Percentiles rank a stretch among this genome's conserved stretches.
These are phyloP conservation scores for Thalassiosira exigua DNA, from an alignment of 352 stramenopile genomes.

Conservation along the genomic window DNA sequence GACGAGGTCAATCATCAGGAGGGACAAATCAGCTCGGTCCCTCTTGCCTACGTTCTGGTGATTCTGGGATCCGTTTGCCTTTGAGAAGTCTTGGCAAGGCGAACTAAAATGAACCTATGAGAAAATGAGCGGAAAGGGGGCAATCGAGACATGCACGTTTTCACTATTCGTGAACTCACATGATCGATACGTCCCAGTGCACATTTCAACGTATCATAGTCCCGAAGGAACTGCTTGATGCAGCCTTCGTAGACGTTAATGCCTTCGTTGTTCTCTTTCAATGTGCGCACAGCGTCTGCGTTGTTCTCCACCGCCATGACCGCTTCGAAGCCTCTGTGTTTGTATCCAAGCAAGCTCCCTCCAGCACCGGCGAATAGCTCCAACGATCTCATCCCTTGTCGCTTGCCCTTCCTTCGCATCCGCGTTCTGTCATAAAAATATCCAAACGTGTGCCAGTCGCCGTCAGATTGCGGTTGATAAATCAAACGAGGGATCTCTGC, in stretches of 20 bases:
- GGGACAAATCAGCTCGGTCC: conserved; percentile 46
- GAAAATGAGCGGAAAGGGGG: too few species aligned
- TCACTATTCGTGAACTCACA: too few species aligned
- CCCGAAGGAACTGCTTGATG: conserved; percentile 16
- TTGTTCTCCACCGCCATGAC: conserved; percentile 50
- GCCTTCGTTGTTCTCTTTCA: conserved; percentile 20
- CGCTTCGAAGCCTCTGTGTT: conserved; percentile 40
- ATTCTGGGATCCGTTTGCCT: conserved; percentile 41
- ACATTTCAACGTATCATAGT: conserved; percentile 27
- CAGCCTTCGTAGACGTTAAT: conserved; percentile 5
- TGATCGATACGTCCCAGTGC: conserved; percentile 46
- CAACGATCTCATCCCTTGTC: conserved; percentile 24
- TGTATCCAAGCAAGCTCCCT: conserved; percentile 50
- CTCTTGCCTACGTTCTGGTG: conserved; percentile 8
- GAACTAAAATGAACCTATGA: conserved; percentile 35
- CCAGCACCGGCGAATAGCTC: conserved; percentile 61
- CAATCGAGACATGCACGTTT: too few species aligned
- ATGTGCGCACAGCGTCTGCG: conserved; percentile 28
- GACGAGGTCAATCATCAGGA: conserved; percentile 47
- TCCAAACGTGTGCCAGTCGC: conserved; percentile 37
- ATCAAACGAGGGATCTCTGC: conserved; percentile 40
- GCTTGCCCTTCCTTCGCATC: conserved; percentile 11
- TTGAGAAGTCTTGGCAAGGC: conserved; percentile 53
- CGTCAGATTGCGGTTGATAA: conserved; percentile 33
- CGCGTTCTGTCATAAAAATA: conserved; percentile 43